Percentiles rank a stretch among this genome's conserved stretches.
Conservation (phyloP, 768 basidiomycete species). For the Hemileccinum rubropunctum region DNA sequence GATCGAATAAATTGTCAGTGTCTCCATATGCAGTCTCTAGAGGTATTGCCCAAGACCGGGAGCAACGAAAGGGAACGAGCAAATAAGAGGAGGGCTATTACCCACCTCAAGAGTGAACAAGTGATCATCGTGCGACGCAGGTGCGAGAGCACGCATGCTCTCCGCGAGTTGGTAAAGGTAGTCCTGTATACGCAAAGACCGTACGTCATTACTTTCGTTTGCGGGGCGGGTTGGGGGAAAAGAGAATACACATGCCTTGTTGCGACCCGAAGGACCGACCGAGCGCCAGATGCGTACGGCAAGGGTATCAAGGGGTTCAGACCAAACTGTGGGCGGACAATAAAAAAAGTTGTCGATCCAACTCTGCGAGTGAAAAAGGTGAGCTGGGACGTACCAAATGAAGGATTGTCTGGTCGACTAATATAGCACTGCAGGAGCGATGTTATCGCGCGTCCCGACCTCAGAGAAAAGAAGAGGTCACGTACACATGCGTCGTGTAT, state of each 20-base stretch:
- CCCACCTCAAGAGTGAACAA: constrained; percentile 73
- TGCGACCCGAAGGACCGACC: constrained; percentile 84
- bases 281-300: constrained; percentile 70
- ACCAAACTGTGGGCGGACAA: constrained; percentile 55
- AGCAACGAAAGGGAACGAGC: background rate
- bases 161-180: constrained; percentile 80
- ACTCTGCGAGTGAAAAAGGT: constrained; percentile 14
- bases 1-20: background rate
- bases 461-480: constrained; percentile 22
- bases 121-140: constrained; percentile 72
- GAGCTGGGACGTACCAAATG: constrained; percentile 59
- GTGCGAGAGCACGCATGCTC: constrained; percentile 71
- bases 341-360: background rate
- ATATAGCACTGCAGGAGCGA: constrained; percentile 67
- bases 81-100: no score
- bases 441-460: background rate
- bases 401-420: constrained; percentile 82
- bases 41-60: background rate
- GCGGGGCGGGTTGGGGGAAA: background rate
- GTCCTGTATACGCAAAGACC: constrained; percentile 50
- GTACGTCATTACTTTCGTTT: background rate
- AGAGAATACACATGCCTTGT: constrained; percentile 59
- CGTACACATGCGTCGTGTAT: constrained; percentile 57
- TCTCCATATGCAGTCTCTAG: background rate
- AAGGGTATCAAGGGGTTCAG: constrained; percentile 70